These are phyloP conservation scores for Globisporangium cystogenes DNA, from an alignment of 352 stramenopile species.

Conservation along the genomic window DNA sequence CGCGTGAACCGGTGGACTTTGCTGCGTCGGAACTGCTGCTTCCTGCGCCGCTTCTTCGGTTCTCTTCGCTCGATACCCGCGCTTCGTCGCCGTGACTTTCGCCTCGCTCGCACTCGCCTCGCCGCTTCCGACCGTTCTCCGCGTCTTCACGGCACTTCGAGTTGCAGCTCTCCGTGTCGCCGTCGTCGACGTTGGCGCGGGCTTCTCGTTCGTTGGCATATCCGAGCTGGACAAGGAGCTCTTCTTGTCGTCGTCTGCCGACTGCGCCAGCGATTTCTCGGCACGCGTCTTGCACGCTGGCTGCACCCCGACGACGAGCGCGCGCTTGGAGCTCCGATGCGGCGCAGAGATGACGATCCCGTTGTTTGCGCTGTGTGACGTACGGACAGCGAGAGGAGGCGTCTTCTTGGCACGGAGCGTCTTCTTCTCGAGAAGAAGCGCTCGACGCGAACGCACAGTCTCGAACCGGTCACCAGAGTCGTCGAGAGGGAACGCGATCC, in stretches of 20 bases:
- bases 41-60: background rate
- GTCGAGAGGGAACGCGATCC: slow-evolving; percentile 7
- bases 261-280: background rate
- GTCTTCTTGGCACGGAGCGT: slow-evolving; percentile 4
- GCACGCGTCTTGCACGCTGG: background rate
- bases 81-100: background rate
- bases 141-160: background rate
- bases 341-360: background rate
- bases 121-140: background rate
- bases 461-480: slow-evolving; percentile 16
- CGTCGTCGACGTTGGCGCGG: no score
- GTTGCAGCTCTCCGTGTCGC: background rate
- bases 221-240: background rate
- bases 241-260: no score
- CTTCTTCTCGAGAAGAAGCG: slow-evolving; percentile 21
- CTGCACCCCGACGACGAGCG: background rate
- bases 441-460: slow-evolving; percentile 26
- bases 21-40: no score
- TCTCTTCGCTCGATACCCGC: background rate
- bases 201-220: background rate
- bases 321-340: background rate
- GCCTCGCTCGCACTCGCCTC: background rate
- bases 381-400: background rate
- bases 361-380: background rate
- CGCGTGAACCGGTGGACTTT: no score